Conservation (phyloP, 2,329 filamentous ascomycete species). For the Trichoderma sp. region DNA sequence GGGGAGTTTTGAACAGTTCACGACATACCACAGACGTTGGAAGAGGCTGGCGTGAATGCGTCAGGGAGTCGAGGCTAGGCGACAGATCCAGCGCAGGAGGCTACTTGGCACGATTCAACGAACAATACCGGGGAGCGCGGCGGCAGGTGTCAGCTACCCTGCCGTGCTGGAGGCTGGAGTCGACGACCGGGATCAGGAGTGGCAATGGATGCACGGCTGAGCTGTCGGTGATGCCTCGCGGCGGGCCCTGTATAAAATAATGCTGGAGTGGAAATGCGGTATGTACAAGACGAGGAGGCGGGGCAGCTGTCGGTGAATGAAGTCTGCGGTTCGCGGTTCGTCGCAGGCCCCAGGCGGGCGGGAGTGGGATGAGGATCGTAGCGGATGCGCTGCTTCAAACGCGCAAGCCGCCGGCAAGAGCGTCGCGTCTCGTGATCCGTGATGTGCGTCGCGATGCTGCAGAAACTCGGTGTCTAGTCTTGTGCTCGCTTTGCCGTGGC, state of each 20-base stretch:
- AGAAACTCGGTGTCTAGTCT: conserved; percentile 10
- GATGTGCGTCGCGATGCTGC: background rate
- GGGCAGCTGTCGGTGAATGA: background rate
- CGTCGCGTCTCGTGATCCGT: conserved; percentile 1
- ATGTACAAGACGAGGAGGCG: conserved; percentile 16
- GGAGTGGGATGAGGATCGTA: background rate
- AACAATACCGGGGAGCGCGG: conserved; percentile 17
- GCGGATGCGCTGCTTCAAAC: conserved; percentile 3
- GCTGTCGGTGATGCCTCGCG: conserved; percentile 19
- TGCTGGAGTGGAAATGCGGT: conserved; percentile 6
- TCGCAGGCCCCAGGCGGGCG: background rate
- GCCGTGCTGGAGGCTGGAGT: conserved; percentile 7
- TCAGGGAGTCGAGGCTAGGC: conserved; percentile 18
- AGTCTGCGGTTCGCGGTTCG: background rate
- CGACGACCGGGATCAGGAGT: conserved; percentile 23
- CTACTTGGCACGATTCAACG: conserved; percentile 3
- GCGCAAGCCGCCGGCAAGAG: background rate
- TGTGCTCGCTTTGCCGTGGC: conserved; percentile 12
- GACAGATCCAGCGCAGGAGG: conserved; percentile 24
- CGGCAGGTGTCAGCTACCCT: conserved; percentile 26
- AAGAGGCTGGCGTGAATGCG: conserved; percentile 17
- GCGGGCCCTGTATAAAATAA: conserved; percentile 25
- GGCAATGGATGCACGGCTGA: conserved; percentile 14
- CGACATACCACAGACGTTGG: conserved; percentile 25
- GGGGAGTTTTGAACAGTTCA: conserved; percentile 1